Percentiles rank a stretch among this genome's conserved stretches.
Evolutionary conservation across 768 basidiomycete species (phyloP).

Genomic region (Phylloporus arenicola): DNA sequence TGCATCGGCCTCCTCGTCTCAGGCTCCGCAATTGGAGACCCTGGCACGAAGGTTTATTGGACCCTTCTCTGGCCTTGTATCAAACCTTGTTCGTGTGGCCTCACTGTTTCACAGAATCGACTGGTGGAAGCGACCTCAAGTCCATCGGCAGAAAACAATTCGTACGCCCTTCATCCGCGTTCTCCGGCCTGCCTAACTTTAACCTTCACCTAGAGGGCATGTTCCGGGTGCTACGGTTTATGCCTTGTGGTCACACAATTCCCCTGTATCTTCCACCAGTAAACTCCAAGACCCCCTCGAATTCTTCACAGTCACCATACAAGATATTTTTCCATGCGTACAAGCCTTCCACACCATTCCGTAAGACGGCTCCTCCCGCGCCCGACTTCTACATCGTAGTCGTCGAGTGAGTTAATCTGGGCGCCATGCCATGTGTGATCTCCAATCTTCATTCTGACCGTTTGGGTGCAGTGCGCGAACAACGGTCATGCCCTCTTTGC

Average conservation of each 20-base stretch:
- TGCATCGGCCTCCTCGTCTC: slow-evolving; percentile 33
- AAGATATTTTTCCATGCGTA: slow-evolving; percentile 85
- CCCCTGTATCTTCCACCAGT: slow-evolving; percentile 32
- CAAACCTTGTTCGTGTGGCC: slow-evolving; percentile 2
- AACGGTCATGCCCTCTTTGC: slow-evolving; percentile 75
- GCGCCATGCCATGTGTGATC: not conserved
- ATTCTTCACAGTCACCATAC: slow-evolving; percentile 36
- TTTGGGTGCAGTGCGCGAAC: slow-evolving; percentile 60
- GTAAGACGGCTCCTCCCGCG: slow-evolving; percentile 65
- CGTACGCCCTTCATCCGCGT: slow-evolving; percentile 32
- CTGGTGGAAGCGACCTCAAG: slow-evolving; percentile 68
- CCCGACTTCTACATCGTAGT: slow-evolving; percentile 88
- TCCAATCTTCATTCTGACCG: slow-evolving; percentile 1
- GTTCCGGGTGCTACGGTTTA: slow-evolving; percentile 65
- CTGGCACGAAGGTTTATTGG: not conserved
- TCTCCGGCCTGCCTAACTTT: not conserved
- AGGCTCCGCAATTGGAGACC: slow-evolving; percentile 5
- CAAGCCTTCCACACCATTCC: slow-evolving; percentile 84
- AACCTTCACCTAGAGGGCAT: slow-evolving; percentile 46
- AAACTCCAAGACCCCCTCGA: slow-evolving; percentile 1
- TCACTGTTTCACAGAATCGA: slow-evolving; percentile 15
- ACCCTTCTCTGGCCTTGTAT: slow-evolving; percentile 13
- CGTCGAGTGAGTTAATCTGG: slow-evolving; percentile 59
- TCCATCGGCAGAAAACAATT: slow-evolving; percentile 48
- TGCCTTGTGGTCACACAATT: slow-evolving; percentile 57